phyloP scores from a whole-genome alignment of 2,329 filamentous ascomycete genomes.

The Epicoccum sorghinum region DNA sequence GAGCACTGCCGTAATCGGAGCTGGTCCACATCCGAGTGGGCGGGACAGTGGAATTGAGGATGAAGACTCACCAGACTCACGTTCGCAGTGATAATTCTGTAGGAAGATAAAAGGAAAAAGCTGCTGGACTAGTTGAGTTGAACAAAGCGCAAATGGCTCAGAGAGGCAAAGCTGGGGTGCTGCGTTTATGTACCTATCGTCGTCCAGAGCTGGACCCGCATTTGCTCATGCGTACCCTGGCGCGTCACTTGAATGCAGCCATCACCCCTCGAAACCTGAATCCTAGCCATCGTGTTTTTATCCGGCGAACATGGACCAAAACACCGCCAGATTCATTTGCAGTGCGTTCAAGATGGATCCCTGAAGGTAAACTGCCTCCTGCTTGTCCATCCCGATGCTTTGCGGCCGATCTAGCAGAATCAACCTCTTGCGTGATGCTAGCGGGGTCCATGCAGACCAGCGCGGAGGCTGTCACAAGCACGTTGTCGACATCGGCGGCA shows the following conservation, averaged over 20 bases:
- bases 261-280: slow-evolving; percentile 25
- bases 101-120: slow-evolving; percentile 2
- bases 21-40: slow-evolving; percentile 14
- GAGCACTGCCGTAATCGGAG: slow-evolving; percentile 21
- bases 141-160: slow-evolving; percentile 27
- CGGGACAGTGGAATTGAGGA: slow-evolving; percentile 2
- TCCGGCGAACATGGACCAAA: slow-evolving; percentile 3
- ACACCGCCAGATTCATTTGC: background rate
- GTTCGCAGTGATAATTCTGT: background rate
- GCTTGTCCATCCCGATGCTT: no score
- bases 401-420: no score
- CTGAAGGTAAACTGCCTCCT: background rate
- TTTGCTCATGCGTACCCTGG: slow-evolving; percentile 37
- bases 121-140: background rate
- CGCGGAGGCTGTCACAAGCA: slow-evolving; percentile 6
- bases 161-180: slow-evolving; percentile 23
- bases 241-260: slow-evolving; percentile 34
- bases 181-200: slow-evolving; percentile 36
- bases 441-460: slow-evolving; percentile 9
- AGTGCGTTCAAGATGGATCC: background rate
- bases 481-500: slow-evolving; percentile 3
- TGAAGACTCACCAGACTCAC: slow-evolving; percentile 10
- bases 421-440: slow-evolving; percentile 3
- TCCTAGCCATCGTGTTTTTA: slow-evolving; percentile 5
- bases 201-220: slow-evolving; percentile 34